phyloP scores from a whole-genome alignment of 306 rosid species.

The Rosa lucieae region DNA sequence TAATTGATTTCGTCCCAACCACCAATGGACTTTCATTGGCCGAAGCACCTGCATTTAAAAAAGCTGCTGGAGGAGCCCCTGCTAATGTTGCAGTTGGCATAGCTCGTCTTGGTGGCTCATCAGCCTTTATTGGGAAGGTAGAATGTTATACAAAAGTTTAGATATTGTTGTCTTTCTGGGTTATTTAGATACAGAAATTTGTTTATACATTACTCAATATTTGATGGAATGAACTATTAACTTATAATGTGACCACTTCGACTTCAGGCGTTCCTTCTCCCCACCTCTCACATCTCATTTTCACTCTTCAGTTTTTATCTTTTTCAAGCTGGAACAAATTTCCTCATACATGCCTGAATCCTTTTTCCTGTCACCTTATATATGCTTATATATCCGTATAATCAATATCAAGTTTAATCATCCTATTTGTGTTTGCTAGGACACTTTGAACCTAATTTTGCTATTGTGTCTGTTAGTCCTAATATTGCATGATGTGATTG shows the following conservation, averaged over 20 bases:
- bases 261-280: neutral
- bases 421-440: neutral
- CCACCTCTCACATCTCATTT: neutral
- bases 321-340: neutral
- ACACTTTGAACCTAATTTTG: neutral
- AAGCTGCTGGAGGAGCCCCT: constrained; percentile 99
- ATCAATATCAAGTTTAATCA: neutral
- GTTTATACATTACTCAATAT: neutral
- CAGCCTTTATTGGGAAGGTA: constrained; percentile 98
- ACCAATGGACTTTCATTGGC: constrained; percentile 77
- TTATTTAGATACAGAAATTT: neutral
- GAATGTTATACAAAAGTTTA: constrained; percentile 1
- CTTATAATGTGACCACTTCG: neutral
- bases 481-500: neutral
- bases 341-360: neutral
- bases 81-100: constrained; percentile 98
- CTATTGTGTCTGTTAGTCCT: neutral
- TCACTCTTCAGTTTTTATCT: neutral
- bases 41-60: constrained; percentile 87
- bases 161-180: constrained; percentile 12
- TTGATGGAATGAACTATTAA: neutral
- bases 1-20: constrained; percentile 95
- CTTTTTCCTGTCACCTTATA: constrained; percentile 5
- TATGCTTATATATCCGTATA: neutral
- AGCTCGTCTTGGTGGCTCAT: constrained; percentile 89